Evolutionary conservation across 495 filamentous ascomycete genomes (phyloP).

Genomic region (Beverwykella pulmonaria): DNA sequence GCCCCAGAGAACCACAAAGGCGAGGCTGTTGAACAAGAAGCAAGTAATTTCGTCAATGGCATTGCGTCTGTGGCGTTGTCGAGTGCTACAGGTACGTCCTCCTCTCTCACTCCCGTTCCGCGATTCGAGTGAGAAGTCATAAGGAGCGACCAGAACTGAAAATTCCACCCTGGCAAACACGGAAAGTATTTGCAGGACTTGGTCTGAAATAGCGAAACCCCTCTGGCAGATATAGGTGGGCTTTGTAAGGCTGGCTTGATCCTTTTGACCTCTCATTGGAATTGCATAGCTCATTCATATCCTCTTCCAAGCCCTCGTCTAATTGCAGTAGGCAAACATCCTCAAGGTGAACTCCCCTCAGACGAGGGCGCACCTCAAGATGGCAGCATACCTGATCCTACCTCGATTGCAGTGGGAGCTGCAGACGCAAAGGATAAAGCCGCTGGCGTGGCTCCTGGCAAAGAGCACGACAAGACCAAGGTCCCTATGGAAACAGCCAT

Average conservation of each 20-base stretch:
- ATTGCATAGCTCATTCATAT: too few relatives aligned
- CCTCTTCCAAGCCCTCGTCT: not conserved
- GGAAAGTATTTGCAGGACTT: too few relatives aligned
- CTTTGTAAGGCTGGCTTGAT: too few relatives aligned
- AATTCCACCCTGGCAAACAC: too few relatives aligned
- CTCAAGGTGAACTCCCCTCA: constrained; percentile 45
- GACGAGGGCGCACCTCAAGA: constrained; percentile 40
- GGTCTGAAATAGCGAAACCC: too few relatives aligned
- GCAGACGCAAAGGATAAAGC: constrained; percentile 62
- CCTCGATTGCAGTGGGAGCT: constrained; percentile 55
- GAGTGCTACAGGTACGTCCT: constrained; percentile 56
- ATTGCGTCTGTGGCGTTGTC: constrained; percentile 74
- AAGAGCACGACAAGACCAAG: constrained; percentile 78
- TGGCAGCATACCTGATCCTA: constrained; percentile 63
- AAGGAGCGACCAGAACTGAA: too few relatives aligned
- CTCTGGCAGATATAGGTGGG: too few relatives aligned
- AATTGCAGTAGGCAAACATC: constrained; percentile 57
- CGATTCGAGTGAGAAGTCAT: too few relatives aligned
- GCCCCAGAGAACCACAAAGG: constrained; percentile 83
- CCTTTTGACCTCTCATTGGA: too few relatives aligned
- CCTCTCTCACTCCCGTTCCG: not conserved
- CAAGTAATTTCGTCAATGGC: constrained; percentile 75
- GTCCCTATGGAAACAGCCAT: constrained; percentile 79
- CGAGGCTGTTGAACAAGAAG: constrained; percentile 85
- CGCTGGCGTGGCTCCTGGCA: constrained; percentile 49